Evolutionary conservation across 345 rosid species (phyloP), one percentile per base, ranked within the genome.

Genomic region (Alliaria petiolata): DNA sequence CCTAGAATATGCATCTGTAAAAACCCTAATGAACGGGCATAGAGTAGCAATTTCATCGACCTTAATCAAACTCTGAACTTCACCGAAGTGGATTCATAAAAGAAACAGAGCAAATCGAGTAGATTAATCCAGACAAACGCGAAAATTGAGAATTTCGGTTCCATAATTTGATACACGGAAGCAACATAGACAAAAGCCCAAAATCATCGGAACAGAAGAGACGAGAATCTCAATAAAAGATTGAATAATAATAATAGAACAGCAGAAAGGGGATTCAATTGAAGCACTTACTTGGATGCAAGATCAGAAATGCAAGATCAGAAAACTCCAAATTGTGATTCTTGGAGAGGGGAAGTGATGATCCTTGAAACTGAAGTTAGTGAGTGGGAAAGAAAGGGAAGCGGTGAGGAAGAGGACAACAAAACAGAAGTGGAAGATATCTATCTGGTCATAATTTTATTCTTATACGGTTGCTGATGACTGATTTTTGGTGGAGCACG

Each of bases 261-360:
- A 44, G 16, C 0, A 15, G 34, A 50, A 50, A 39, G 40, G n/a
- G 10, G 49, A 13, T 50, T 17, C 0, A 50, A 3, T 1, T 13
- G 22, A 50, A 70, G 26, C 9, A 30, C 62, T 64, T 16, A 49
- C 58, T 47, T 49, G 11, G 62, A 14, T 60, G 25, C 16, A 50
- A 70, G 60, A 70, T 30, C 26, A 70, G 35, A n/a, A 28, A 28
- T 60, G 25, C 16, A 50, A 70, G 60, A 70, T 30, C 26, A 70
- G 35, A n/a, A 28, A 28, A 28, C 16, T 60, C 15, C 60, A 38
- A 30, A 25, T 7, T 15, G 49, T 13, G 30, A 34, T 9, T 9
- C 16, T 40, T 28, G 1, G 15, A 55, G 40, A 57, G 46, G 7
- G 3, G 52, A 39, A 60, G 54, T 31, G 68, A 19, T 52, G 61